Conservation (phyloP, 805 yeast genomes). For the Limtongia smithiae region DNA sequence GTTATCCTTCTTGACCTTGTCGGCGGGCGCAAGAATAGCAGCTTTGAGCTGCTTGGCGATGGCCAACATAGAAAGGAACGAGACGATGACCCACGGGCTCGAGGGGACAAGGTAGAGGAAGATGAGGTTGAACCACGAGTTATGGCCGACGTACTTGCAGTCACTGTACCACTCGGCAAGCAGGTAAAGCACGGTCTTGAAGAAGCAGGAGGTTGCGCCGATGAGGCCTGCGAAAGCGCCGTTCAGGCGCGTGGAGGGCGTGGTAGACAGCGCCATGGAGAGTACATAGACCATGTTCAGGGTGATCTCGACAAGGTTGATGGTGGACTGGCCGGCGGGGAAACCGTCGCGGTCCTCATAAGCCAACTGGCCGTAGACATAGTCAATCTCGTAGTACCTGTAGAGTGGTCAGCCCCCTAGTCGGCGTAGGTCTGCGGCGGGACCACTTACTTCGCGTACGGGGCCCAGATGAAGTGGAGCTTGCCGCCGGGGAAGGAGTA, state of each 20-base stretch:
- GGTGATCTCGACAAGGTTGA: constrained; percentile 20
- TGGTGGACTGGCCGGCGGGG: constrained; percentile 21
- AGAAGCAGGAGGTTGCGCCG: constrained; percentile 23
- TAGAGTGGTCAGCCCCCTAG: no score
- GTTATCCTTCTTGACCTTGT: constrained; percentile 16
- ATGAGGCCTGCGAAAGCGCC: constrained; percentile 21
- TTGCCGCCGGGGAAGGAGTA: constrained; percentile 28
- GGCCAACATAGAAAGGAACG: constrained; percentile 9
- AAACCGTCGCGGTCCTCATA: constrained; percentile 22
- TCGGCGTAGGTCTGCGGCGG: neutral
- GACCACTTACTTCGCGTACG: constrained; percentile 23
- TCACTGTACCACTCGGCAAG: constrained; percentile 21
- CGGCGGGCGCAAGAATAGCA: constrained; percentile 7
- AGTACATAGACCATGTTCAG: constrained; percentile 12
- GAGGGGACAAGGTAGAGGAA: constrained; percentile 19
- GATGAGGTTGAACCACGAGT: constrained; percentile 7
- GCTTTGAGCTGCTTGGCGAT: constrained; percentile 11
- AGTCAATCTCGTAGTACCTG: constrained; percentile 23
- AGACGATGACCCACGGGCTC: constrained; percentile 19
- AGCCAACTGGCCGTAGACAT: constrained; percentile 25
- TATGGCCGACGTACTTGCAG: constrained; percentile 27
- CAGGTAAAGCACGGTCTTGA: constrained; percentile 26
- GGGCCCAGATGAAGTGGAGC: constrained; percentile 24
- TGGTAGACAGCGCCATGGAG: constrained; percentile 5
- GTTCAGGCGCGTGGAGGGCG: constrained; percentile 4